Evolutionary conservation across 352 stramenopile genomes (phyloP), one percentile per base, ranked within the genome.

Genomic region (Globisporangium nodosum): DNA sequence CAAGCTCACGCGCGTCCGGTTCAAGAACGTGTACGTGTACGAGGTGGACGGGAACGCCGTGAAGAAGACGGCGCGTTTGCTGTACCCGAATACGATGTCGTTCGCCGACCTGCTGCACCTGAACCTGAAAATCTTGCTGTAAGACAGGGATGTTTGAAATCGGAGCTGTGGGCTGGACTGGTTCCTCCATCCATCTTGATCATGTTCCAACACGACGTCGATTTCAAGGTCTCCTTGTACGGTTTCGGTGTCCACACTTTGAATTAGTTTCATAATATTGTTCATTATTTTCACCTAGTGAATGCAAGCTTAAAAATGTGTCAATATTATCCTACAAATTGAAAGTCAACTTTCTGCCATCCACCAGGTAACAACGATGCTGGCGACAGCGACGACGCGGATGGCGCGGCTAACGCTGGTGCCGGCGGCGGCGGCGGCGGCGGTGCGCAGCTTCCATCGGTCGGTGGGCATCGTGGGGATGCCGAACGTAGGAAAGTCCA

Each of bases 401-500:
- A 27, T 27, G 24, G 24, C 24, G 24, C 24, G 24, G 24, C 24
- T 27, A 43, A 18, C 12, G 37, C 11, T 18, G 37, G 12, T 18
- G 37, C 37, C 2, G 12, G 12, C 37, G 13, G 13, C 35, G 8
- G 12, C 37, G 13, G 13, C 35, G 8, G 3, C 35, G 35, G 35
- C 35, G 12, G 35, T 53, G 37, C 82, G 82, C 30, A 48, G 54
- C 39, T 90, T 92, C 68, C 83, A 93, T 61, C 82, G 85, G 2
- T 92, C 85, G 8, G 84, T 94, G 30, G 87, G 87, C 46, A 93
- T 96, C 53, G 87, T 96, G 15, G 87, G 87, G 24, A 90, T 96
- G 76, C 87, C 87, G 24, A 96, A 96, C 62, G 84, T 96, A 8
- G 87, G 87, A 57, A 96, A 96, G 59, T 93, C 81, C 1, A 94